These are phyloP conservation scores for Knoxia roxburghii DNA, from an alignment of 257 asterid species.

Conservation along the genomic window DNA sequence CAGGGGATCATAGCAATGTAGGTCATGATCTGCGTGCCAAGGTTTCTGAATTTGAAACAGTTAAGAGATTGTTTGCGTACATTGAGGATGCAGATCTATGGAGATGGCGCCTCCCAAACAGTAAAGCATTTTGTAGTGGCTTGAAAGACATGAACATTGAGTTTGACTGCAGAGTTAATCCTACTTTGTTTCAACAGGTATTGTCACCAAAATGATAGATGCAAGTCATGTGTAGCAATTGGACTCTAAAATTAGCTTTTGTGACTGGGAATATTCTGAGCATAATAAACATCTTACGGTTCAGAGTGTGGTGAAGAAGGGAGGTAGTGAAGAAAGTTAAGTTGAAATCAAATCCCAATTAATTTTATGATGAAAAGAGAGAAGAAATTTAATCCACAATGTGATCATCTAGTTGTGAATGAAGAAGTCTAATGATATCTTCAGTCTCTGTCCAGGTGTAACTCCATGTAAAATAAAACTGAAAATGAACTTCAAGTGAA, in stretches of 20 bases:
- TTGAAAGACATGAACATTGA: constrained; percentile 69
- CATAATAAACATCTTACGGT: not conserved
- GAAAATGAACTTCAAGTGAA: not conserved
- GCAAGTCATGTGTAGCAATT: too few species aligned
- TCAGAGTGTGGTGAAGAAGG: not conserved
- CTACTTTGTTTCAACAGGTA: constrained; percentile 82
- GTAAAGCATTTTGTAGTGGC: constrained; percentile 89
- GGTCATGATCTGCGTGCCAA: constrained; percentile 12
- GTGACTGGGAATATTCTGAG: too few species aligned
- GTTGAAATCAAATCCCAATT: not conserved
- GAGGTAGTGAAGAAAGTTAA: not conserved
- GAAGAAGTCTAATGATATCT: not conserved
- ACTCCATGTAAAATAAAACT: not conserved
- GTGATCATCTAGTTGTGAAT: not conserved
- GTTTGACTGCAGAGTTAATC: constrained; percentile 59
- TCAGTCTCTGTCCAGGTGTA: not conserved
- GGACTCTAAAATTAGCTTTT: too few species aligned
- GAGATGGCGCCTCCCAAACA: constrained; percentile 80
- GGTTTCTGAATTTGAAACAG: constrained; percentile 40
- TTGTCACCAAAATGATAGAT: not conserved
- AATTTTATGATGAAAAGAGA: too few species aligned
- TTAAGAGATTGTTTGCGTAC: constrained; percentile 66
- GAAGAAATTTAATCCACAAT: not conserved
- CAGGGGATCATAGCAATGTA: constrained; percentile 18
- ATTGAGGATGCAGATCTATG: constrained; percentile 89